phyloP scores from a whole-genome alignment of 257 asterid genomes.

The Plantago elongata region DNA sequence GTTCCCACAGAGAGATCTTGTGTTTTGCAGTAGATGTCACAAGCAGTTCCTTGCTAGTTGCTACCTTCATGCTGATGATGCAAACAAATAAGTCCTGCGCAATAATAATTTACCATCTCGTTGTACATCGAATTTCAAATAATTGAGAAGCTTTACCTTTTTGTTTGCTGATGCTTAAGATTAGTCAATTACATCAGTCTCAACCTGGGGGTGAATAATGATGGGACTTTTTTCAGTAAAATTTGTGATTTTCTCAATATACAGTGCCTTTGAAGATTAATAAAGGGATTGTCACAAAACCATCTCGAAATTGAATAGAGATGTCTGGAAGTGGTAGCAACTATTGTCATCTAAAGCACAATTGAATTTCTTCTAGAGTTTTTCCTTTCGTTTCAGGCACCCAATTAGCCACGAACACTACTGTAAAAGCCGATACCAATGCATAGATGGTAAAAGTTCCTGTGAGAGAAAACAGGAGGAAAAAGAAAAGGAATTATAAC shows the following conservation, averaged over 20 bases:
- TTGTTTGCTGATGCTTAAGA: background rate
- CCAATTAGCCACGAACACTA: constrained; percentile 54
- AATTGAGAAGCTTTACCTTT: background rate
- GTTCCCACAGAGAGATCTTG: constrained; percentile 86
- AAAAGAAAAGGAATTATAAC: background rate
- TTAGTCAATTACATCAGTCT: background rate
- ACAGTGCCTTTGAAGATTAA: constrained; percentile 1
- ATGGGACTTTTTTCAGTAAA: constrained; percentile 13
- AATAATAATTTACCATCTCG: background rate
- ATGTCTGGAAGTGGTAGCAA: background rate
- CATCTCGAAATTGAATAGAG: background rate
- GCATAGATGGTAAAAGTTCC: constrained; percentile 72
- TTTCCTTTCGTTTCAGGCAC: constrained; percentile 93
- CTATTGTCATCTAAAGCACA: constrained; percentile 45
- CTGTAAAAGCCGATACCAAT: constrained; percentile 45
- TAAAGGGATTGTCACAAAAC: background rate
- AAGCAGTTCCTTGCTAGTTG: constrained; percentile 32
- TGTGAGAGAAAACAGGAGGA: constrained; percentile 31
- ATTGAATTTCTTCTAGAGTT: constrained; percentile 79
- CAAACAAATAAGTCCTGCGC: background rate
- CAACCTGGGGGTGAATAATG: constrained; percentile 10
- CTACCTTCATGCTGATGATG: background rate
- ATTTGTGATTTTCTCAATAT: constrained; percentile 3
- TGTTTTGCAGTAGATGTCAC: constrained; percentile 52
- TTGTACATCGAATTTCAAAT: background rate